Evolutionary conservation across 352 stramenopile species (phyloP), one percentile per base, ranked within the genome.

Genomic region (Globisporangium nagaii): DNA sequence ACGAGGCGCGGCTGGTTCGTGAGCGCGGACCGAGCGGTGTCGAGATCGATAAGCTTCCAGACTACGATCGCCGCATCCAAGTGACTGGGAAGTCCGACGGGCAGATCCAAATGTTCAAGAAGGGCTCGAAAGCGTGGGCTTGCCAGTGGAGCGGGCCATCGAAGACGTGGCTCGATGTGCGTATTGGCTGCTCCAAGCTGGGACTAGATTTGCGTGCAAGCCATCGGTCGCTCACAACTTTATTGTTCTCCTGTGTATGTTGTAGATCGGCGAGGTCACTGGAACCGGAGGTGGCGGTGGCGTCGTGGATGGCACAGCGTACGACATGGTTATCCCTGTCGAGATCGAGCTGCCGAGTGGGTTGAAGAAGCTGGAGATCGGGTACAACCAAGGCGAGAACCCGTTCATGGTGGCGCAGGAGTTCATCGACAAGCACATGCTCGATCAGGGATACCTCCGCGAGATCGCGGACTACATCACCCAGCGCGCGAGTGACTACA

Each of bases 321-420:
- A 95, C 62, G 95, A 98, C 60, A 95, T 98, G 75, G 91, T 98
- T 19, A 96, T 98, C 25, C 95, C 95, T 0, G 97, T 99, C 51
- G 96, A 99, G 68, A 93, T 98, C 42, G 96, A 99, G 62, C 71
- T 94, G 22, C 80, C 92, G 3, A 89, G 96, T 19, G 89, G 88
- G 6, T 68, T 98, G 0, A 82, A 84, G 43, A 98, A 92, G 45
- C 78, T 98, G n/a, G 74, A 98, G 62, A 97, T 98, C 60, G 96
- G 95, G 15, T 99, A 98, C 80, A 99, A 99, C 61, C 96, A 97
- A 70, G 95, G 93, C 8, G 92, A 99, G 53, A 98, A 98, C 73
- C 94, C 95, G 30, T 99, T 98, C 69, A 85, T 95, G 7, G 88
- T 96, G 9, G 95, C 96, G 4, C 95, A 98, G 68, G 68, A 82